Conservation (phyloP, 371 early-diverging fungal genomes). For the Nematocida ironsii region DNA sequence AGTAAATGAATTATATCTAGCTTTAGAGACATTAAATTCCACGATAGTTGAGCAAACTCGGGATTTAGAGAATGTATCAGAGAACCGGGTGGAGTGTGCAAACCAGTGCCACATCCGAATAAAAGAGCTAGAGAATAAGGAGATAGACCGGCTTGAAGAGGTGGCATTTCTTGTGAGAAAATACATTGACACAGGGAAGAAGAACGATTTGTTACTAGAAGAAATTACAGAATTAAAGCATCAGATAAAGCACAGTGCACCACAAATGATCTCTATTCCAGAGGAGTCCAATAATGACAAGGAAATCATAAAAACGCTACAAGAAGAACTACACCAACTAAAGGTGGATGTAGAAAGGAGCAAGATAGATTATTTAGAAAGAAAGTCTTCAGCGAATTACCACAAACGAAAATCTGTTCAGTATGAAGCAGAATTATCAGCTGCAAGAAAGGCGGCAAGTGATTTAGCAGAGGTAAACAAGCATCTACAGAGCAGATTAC, state of each 20-base stretch:
- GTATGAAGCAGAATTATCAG: constrained; percentile 41
- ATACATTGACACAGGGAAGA: constrained; percentile 46
- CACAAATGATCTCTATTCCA: background rate
- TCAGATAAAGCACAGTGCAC: background rate
- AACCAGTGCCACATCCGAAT: constrained; percentile 32
- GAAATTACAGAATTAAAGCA: constrained; percentile 41
- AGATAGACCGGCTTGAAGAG: constrained; percentile 56
- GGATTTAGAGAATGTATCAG: constrained; percentile 50
- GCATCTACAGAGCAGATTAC: constrained; percentile 14
- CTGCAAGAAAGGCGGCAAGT: constrained; percentile 15
- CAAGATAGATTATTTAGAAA: constrained; percentile 44
- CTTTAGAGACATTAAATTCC: constrained; percentile 35
- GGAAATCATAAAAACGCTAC: background rate
- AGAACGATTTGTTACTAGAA: constrained; percentile 34
- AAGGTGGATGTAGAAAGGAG: constrained; percentile 28
- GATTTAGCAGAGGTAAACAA: constrained; percentile 32
- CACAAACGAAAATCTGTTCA: constrained; percentile 57
- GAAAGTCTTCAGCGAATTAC: constrained; percentile 46
- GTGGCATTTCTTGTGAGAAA: constrained; percentile 52
- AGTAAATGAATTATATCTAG: constrained; percentile 48
- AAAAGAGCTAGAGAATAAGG: constrained; percentile 48
- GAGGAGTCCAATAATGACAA: background rate
- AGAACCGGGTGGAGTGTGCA: constrained; percentile 1
- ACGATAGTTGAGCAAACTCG: constrained; percentile 32
- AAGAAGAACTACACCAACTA: background rate